Evolutionary conservation across 352 stramenopile genomes (phyloP), one percentile per base, ranked within the genome.

Genomic region (Globisporangium paroecandrum): DNA sequence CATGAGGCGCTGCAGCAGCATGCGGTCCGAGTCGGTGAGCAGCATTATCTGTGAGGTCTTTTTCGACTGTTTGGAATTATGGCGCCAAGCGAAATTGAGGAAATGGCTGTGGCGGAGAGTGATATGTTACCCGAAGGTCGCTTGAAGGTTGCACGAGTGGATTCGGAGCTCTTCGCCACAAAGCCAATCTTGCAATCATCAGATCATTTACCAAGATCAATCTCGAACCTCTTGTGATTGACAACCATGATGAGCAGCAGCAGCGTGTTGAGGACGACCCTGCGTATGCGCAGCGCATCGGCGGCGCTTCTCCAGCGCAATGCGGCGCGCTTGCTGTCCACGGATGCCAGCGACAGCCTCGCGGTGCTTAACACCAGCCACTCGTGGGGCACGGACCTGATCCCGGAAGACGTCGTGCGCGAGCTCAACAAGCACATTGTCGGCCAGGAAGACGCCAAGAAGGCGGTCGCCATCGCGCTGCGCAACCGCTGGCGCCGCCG

Each of bases 401-500:
- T 94, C 71, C 94, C 93, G 8, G 81, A 92, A 34, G 88, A 98
- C 62, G 92, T 99, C 54, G 96, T 99, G 55, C 72, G 74, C 7
- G 83, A 95, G 73, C 86, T 99, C 38, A 85, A 99, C 82, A 97
- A 98, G 77, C 89, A 98, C 75, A 98, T 99, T 65, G 89, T 99
- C 5, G 97, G 97, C 0, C 98, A 99, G 74, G 66, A 91, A 32
- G 95, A 98, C 58, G 97, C 97, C 53, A 99, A 99, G 81, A 89
- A 95, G 65, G 97, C 97, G 15, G 97, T 99, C 2, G 97, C 98
- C 15, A 99, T 99, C 70, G 97, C 98, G 49, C 83, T 99, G 78
- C 89, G 98, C 73, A 99, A 99, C 78, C 89, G 98, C 66, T 99
- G 98, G 97, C 91, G 98, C 58, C 91, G 98, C 12, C 89, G 94